Percentiles rank a stretch among this genome's conserved stretches.
Evolutionary conservation across 176 grass and related monocot species (phyloP).

Genomic region (Oryza meridionalis): DNA sequence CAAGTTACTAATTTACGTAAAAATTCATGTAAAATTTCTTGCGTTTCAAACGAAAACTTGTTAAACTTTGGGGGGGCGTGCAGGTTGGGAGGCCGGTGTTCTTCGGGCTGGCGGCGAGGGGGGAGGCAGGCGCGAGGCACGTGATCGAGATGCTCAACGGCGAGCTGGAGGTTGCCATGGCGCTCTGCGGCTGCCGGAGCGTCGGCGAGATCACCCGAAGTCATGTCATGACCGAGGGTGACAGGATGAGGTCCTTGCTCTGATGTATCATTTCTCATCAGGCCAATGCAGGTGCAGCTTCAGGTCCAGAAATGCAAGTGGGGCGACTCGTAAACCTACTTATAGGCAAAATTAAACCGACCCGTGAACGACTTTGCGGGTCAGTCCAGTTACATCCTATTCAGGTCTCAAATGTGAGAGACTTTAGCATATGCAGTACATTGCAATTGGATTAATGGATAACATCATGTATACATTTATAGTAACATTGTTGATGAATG

Average conservation of each 20-base stretch:
- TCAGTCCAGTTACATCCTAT: too few relatives aligned
- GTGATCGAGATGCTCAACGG: constrained; percentile 78
- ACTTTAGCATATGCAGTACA: too few relatives aligned
- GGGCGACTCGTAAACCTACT: too few relatives aligned
- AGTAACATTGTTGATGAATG: neutral
- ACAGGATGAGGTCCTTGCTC: constrained; percentile 64
- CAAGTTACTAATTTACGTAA: neutral
- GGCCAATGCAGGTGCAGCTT: too few relatives aligned
- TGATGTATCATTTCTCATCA: constrained; percentile 13
- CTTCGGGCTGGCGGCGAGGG: constrained; percentile 75
- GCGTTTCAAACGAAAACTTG: neutral
- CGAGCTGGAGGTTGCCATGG: constrained; percentile 83
- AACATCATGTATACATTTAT: too few relatives aligned
- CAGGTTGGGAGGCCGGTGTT: constrained; percentile 80
- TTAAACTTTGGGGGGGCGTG: neutral
- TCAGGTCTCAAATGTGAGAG: too few relatives aligned
- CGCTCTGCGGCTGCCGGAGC: constrained; percentile 69
- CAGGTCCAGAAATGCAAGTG: too few relatives aligned
- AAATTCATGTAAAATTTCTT: neutral
- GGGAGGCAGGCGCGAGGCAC: constrained; percentile 63
- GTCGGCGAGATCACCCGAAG: constrained; percentile 58
- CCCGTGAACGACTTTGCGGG: too few relatives aligned
- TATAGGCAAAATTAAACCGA: too few relatives aligned
- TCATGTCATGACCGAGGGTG: constrained; percentile 59
- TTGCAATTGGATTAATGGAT: too few relatives aligned